phyloP scores from a whole-genome alignment of 1,284 basidiomycete genomes.

The Anthracocystis walkeri region DNA sequence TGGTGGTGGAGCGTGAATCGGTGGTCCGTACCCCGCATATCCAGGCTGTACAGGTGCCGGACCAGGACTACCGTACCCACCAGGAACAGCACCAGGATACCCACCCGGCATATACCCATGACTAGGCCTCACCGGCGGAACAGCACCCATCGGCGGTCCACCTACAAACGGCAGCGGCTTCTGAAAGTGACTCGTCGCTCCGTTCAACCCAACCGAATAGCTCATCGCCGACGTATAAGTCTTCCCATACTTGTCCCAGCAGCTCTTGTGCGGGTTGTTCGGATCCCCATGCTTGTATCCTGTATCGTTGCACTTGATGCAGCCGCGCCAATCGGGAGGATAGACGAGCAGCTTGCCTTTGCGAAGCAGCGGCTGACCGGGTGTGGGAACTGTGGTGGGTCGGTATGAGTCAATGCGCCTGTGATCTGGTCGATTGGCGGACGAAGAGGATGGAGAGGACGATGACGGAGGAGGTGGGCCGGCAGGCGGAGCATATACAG shows the following conservation, averaged over 20 bases:
- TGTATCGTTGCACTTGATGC: conserved; percentile 52
- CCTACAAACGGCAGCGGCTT: conserved; percentile 35
- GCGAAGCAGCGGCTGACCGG: conserved; percentile 46
- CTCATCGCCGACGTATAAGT: conserved; percentile 42
- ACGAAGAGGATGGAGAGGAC: conserved; percentile 10
- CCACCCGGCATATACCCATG: conserved; percentile 38
- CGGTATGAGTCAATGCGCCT: conserved; percentile 28
- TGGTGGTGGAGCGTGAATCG: conserved; percentile 2
- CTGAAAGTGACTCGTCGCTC: conserved; percentile 26
- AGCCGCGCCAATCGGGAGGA: conserved; percentile 44
- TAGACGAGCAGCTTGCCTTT: conserved; percentile 55
- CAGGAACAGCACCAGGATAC: conserved; percentile 32
- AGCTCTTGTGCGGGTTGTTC: conserved; percentile 48
- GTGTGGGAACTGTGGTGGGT: conserved; percentile 47
- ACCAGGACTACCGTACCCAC: conserved; percentile 4
- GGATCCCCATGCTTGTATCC: conserved; percentile 57
- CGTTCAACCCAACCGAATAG: conserved; percentile 43
- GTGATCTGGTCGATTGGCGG: conserved; percentile 9
- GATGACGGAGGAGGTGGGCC: conserved; percentile 16
- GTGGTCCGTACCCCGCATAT: conserved; percentile 21
- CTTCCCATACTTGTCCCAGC: conserved; percentile 56
- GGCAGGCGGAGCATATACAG: conserved; percentile 23
- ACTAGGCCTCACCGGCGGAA: conserved; percentile 20
- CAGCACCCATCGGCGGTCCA: conserved; percentile 5
- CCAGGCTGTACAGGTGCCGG: background rate